These are phyloP conservation scores for Kwoniella heveanensis DNA, from an alignment of 768 basidiomycete genomes.

Conservation along the genomic window DNA sequence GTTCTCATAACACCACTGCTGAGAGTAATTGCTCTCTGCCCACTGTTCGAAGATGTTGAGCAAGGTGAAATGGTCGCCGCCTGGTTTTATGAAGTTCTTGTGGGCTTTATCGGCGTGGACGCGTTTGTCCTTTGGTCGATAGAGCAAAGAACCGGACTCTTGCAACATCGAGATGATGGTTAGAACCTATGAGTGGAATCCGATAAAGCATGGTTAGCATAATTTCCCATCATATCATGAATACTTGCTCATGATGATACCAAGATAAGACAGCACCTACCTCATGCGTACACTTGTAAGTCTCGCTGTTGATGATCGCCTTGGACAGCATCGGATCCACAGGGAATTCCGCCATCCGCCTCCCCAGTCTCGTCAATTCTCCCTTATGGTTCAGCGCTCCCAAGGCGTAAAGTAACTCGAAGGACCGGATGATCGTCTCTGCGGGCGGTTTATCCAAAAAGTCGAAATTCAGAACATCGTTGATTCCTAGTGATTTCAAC, in stretches of 20 bases:
- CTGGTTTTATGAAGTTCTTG: slow-evolving; percentile 91
- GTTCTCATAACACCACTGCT: slow-evolving; percentile 63
- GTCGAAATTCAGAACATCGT: slow-evolving; percentile 96
- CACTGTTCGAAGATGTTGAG: slow-evolving; percentile 99
- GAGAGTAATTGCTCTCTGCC: slow-evolving; percentile 96
- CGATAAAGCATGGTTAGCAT: slow-evolving; percentile 4
- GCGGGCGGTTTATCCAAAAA: slow-evolving; percentile 98
- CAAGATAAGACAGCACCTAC: slow-evolving; percentile 58
- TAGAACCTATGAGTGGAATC: slow-evolving; percentile 65
- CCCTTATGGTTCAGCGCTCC: slow-evolving; percentile 95
- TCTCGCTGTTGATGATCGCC: slow-evolving; percentile 91
- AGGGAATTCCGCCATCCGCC: slow-evolving; percentile 98
- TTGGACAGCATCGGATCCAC: slow-evolving; percentile 98
- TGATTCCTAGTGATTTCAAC: slow-evolving; percentile 95
- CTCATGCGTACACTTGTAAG: slow-evolving; percentile 93
- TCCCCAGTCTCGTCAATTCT: slow-evolving; percentile 93
- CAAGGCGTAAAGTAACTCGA: slow-evolving; percentile 90
- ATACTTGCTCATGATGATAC: no score
- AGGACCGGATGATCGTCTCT: slow-evolving; percentile 91
- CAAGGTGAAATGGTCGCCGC: slow-evolving; percentile 96
- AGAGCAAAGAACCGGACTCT: slow-evolving; percentile 92
- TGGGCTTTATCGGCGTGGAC: slow-evolving; percentile 95
- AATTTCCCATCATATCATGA: background rate
- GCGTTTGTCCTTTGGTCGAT: slow-evolving; percentile 97
- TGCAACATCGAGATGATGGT: slow-evolving; percentile 97